Evolutionary conservation across 805 yeast species (phyloP).

Genomic region (Ogataea chonburiensis): DNA sequence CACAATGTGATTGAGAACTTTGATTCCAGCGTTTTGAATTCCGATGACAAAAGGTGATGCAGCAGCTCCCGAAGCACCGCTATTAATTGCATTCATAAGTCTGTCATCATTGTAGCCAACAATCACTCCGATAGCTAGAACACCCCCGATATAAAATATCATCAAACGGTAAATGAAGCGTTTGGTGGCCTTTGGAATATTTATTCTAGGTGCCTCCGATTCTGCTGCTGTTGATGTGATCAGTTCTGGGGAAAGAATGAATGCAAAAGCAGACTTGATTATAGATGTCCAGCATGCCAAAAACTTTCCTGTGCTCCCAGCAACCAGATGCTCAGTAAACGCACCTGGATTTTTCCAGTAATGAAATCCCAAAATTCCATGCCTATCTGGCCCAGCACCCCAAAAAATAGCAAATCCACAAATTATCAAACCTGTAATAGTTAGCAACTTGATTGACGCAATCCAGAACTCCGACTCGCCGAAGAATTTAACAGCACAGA

Average conservation of each 20-base stretch:
- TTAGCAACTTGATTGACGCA: slow-evolving; percentile 62
- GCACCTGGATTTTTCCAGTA: slow-evolving; percentile 54
- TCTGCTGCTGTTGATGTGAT: slow-evolving; percentile 60
- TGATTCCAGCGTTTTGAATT: slow-evolving; percentile 58
- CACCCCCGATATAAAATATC: slow-evolving; percentile 57
- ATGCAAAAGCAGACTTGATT: slow-evolving; percentile 65
- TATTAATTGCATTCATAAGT: slow-evolving; percentile 43
- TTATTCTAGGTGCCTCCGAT: slow-evolving; percentile 55
- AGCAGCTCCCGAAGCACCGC: slow-evolving; percentile 51
- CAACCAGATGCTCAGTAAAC: slow-evolving; percentile 48
- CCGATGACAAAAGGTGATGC: slow-evolving; percentile 69
- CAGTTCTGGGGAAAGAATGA: slow-evolving; percentile 63
- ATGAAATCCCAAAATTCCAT: slow-evolving; percentile 62
- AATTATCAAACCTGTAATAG: slow-evolving; percentile 59
- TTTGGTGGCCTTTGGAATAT: slow-evolving; percentile 59
- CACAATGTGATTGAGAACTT: slow-evolving; percentile 57
- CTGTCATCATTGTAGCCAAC: slow-evolving; percentile 52
- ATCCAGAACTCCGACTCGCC: slow-evolving; percentile 64
- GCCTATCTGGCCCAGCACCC: slow-evolving; percentile 58
- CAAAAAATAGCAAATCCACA: slow-evolving; percentile 54
- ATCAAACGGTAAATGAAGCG: slow-evolving; percentile 61
- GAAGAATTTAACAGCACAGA: slow-evolving; percentile 40
- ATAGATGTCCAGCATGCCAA: slow-evolving; percentile 62
- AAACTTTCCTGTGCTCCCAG: slow-evolving; percentile 60
- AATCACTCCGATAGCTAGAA: slow-evolving; percentile 57